Evolutionary conservation across 202 grass and related monocot species (phyloP), one percentile per base, ranked within the genome.

Genomic region (Bolboschoenoplectus hybrid): DNA sequence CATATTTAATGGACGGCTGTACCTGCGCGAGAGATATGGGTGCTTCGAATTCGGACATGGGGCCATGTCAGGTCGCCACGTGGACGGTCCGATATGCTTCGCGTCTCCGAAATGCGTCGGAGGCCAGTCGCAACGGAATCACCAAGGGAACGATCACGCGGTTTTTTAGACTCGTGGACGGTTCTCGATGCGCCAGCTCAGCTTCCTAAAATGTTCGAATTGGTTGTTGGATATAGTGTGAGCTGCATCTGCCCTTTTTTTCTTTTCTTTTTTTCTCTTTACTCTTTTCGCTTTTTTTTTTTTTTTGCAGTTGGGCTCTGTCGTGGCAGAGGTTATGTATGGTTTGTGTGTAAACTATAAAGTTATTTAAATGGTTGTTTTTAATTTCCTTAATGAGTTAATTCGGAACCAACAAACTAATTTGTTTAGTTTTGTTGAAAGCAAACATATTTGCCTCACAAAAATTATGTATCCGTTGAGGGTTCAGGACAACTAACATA

Each of bases 141-240:
- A 20, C 7, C 4, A 40, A 84, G 56, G 32, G 65, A 17, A 58
- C 65, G 82, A 40, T 69, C 51, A 12, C 16, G 51, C 82, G 43
- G 19, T 17, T 70, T 84, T 61, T 71, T 41, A 12, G 34, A 34
- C 36, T 57, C 49, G 34, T 72, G 45, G 82, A 84, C 65, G 82
- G 47, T 57, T 0, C 9, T 1, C 2, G 65, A 84, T 69, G 63
- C 34, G 65, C 61, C 82, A 83, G 20, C 43, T 83, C 38, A 16
- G 61, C 61, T 38, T 83, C 60, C 67, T 83, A 66, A 83, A 26
- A 83, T 83, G 56, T 66, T 83, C 63, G 20, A 67, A 12, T 71
- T 32, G 47, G 46, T 84, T 46, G 81, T 55, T 84, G 64, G 65
- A 41, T 70, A 47, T 17, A 71, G 34, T 69, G 76, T 2, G 26